These are phyloP conservation scores for Colletotrichum tanaceti DNA, from an alignment of 2,329 filamentous ascomycete genomes.

Conservation along the genomic window DNA sequence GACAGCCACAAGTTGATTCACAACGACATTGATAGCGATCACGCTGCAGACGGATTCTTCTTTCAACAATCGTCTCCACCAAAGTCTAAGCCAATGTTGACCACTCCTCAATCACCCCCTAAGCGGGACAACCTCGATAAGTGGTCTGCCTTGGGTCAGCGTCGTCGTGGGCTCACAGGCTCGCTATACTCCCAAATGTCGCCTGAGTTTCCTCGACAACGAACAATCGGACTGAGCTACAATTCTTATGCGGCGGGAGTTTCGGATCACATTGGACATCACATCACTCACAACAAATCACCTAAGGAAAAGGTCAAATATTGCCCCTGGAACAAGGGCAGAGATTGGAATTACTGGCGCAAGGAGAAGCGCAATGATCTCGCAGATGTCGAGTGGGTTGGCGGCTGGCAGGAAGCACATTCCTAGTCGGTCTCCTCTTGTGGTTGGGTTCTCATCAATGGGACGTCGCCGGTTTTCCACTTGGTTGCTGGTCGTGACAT, in stretches of 20 bases:
- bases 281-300: slow-evolving; percentile 53
- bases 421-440: slow-evolving; percentile 65
- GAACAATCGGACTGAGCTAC: slow-evolving; percentile 60
- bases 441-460: slow-evolving; percentile 62
- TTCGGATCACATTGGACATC: slow-evolving; percentile 58
- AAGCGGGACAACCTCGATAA: slow-evolving; percentile 79
- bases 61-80: slow-evolving; percentile 73
- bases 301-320: slow-evolving; percentile 62
- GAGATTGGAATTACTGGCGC: slow-evolving; percentile 71
- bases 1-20: slow-evolving; percentile 44
- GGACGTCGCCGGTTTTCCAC: slow-evolving; percentile 6
- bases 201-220: slow-evolving; percentile 61
- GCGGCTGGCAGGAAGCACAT: slow-evolving; percentile 79
- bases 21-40: slow-evolving; percentile 70
- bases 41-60: slow-evolving; percentile 77
- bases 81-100: slow-evolving; percentile 27
- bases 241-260: slow-evolving; percentile 61
- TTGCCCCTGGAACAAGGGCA: slow-evolving; percentile 68
- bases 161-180: slow-evolving; percentile 75
- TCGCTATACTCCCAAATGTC: slow-evolving; percentile 63
- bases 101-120: slow-evolving; percentile 69
- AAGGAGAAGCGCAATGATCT: slow-evolving; percentile 74
- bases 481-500: background rate
- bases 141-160: slow-evolving; percentile 89
- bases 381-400: slow-evolving; percentile 92